A percentile compares a stretch with the other conserved stretches of the same genome.
Conservation (phyloP, 257 asterid genomes). For the Penstemon barbatus region DNA sequence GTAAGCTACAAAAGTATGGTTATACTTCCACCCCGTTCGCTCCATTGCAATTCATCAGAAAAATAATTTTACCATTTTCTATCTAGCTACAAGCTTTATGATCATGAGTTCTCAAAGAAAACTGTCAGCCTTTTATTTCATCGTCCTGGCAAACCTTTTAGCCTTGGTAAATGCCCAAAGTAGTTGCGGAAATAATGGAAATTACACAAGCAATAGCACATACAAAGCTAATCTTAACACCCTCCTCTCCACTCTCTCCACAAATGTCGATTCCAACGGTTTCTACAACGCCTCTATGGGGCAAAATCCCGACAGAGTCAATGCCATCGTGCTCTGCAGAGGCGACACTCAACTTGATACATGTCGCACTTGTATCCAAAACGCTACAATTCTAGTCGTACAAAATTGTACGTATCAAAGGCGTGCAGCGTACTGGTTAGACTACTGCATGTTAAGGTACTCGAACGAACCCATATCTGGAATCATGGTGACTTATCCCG, state of each 20-base stretch:
- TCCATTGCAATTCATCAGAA: too few species aligned
- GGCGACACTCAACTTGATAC: slow-evolving; percentile 29
- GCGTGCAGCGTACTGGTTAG: slow-evolving; percentile 27
- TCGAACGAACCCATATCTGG: background rate
- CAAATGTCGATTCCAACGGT: background rate
- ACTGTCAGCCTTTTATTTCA: background rate
- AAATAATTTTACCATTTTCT: too few species aligned
- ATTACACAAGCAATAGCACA: slow-evolving; percentile 15
- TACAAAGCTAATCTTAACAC: slow-evolving; percentile 33
- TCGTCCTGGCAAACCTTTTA: background rate
- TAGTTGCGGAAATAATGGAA: background rate
- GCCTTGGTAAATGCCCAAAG: background rate
- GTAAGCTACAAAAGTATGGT: too few species aligned
- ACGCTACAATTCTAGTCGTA: slow-evolving; percentile 8
- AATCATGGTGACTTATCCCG: background rate
- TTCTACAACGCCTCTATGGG: slow-evolving; percentile 10
- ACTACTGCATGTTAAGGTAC: slow-evolving; percentile 6
- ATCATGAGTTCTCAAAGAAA: too few species aligned
- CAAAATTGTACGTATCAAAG: slow-evolving; percentile 27
- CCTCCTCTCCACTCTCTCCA: background rate
- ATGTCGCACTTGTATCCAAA: slow-evolving; percentile 28
- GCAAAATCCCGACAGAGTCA: background rate
- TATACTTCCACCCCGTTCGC: too few species aligned
- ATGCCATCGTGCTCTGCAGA: slow-evolving; percentile 32
- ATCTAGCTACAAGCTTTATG: too few species aligned